Evolutionary conservation across 129 eudicot genomes (phyloP).

Genomic region (Lonicera japonica): DNA sequence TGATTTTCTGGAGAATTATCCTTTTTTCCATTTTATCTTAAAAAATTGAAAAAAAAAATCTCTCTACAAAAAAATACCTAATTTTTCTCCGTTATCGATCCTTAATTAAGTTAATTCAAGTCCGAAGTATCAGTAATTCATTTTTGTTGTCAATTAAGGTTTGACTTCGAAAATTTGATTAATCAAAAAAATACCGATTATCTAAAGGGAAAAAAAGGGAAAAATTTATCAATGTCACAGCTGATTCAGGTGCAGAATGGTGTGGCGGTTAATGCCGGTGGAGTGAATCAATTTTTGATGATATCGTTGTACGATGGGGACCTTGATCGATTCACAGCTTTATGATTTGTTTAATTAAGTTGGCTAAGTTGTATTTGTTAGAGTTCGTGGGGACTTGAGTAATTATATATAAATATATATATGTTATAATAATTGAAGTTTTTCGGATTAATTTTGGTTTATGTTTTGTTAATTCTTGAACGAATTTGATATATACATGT

Average conservation of each 20-base stretch:
- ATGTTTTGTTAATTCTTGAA: too few relatives aligned
- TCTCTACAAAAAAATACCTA: neutral
- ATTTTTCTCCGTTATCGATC: neutral
- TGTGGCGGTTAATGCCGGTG: slow-evolving; percentile 22
- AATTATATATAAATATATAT: neutral
- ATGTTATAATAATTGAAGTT: too few relatives aligned
- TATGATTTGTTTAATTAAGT: slow-evolving; percentile 70
- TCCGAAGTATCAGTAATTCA: too few relatives aligned
- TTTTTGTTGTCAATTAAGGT: neutral
- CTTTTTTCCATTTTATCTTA: slow-evolving; percentile 1
- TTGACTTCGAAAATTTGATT: neutral
- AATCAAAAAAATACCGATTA: too few relatives aligned
- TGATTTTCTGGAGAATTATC: slow-evolving; percentile 33
- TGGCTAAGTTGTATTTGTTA: slow-evolving; percentile 76
- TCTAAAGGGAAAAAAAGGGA: neutral
- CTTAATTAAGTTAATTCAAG: too few relatives aligned
- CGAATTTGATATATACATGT: too few relatives aligned
- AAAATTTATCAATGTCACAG: slow-evolving; percentile 46
- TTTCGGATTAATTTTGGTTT: too few relatives aligned
- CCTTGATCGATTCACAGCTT: slow-evolving; percentile 71
- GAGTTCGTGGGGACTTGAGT: slow-evolving; percentile 70
- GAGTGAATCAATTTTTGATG: slow-evolving; percentile 28
- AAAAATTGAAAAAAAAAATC: neutral
- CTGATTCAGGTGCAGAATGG: slow-evolving; percentile 50
- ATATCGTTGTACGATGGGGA: slow-evolving; percentile 76